Conservation (phyloP, 768 basidiomycete species). For the Trametes punicea region DNA sequence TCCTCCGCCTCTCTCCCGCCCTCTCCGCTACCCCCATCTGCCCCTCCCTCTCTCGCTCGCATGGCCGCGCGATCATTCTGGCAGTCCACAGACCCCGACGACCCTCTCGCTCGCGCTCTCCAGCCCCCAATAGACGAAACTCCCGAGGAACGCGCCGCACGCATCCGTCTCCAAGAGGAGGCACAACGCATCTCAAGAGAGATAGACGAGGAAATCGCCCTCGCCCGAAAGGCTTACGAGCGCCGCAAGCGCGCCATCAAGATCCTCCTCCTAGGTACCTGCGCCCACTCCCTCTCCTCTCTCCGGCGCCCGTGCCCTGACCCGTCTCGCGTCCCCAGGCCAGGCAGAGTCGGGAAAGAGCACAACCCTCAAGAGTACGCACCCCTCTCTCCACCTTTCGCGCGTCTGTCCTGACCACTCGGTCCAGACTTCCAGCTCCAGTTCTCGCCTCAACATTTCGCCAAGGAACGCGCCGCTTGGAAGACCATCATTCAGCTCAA, state of each 20-base stretch:
- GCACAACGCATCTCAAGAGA: conserved; percentile 42
- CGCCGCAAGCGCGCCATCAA: conserved; percentile 50
- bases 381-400: neutral
- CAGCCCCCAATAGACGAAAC: conserved; percentile 37
- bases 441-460: conserved; percentile 60
- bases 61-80: conserved; percentile 9
- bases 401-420: neutral
- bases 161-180: conserved; percentile 38
- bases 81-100: conserved; percentile 25
- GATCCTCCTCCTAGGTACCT: conserved; percentile 51
- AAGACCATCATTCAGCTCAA: conserved; percentile 66
- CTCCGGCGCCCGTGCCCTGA: neutral
- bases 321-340: conserved; percentile 33
- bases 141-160: conserved; percentile 33
- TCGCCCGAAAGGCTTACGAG: conserved; percentile 45
- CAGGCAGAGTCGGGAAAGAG: conserved; percentile 62
- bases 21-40: neutral
- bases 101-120: conserved; percentile 33
- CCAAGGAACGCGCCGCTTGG: conserved; percentile 56
- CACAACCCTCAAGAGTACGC: conserved; percentile 32
- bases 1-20: neutral
- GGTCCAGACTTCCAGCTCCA: conserved; percentile 64
- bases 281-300: neutral
- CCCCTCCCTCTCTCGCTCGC: neutral
- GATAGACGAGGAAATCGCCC: conserved; percentile 47